Base-by-base conservation (phyloP, 495 filamentous ascomycete genomes). In the Xanthoparmelia taractica region DNA sequence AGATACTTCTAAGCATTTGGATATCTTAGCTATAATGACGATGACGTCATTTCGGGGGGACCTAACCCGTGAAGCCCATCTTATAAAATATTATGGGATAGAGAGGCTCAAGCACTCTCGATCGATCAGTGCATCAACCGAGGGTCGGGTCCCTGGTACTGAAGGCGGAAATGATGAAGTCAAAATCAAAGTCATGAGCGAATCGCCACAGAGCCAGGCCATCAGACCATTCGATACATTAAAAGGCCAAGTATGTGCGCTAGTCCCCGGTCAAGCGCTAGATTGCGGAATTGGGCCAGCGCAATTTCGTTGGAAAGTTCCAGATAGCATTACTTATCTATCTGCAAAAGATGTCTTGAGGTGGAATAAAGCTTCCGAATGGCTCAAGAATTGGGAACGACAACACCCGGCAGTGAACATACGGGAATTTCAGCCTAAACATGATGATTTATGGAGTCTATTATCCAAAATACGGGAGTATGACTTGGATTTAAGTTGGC, bases 261-360 rank as follows among this genome's bases (percentile, higher is more conserved):
- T 48, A 10, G 6, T 25, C 15, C 29, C 8, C n/a, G 43, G 33
- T 11, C 31, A 50, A 23, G n/a, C 34, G 45, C 31, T 50, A 7
- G 10, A 41, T n/a, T 60, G 58, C 23, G 31, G 41, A 23, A 37
- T 60, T n/a, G 58, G 57, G 20, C 37, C 38, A n/a, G n/a, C n/a
- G n/a, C n/a, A n/a, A n/a, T n/a, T n/a, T 13, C 18, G n/a, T 5
- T 0, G 11, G 6, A 6, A 8, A 0, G 13, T 8, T 29, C 4
- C 1, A 58, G 23, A 12, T 7, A 7, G 6, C 2, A 41, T 41
- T 13, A 41, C 15, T 41, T 41, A 41, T 41, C 40, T 59, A 20
- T 29, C 38, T 25, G 27, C 37, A 25, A 13, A n/a, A 47, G 57
- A 59, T 10, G 20, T 59, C 0, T 25, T 38, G 8, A 59, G 41